Evolutionary conservation across 2,329 filamentous ascomycete species (phyloP), one percentile per base, ranked within the genome.

Genomic region (Epichloe bromicola): DNA sequence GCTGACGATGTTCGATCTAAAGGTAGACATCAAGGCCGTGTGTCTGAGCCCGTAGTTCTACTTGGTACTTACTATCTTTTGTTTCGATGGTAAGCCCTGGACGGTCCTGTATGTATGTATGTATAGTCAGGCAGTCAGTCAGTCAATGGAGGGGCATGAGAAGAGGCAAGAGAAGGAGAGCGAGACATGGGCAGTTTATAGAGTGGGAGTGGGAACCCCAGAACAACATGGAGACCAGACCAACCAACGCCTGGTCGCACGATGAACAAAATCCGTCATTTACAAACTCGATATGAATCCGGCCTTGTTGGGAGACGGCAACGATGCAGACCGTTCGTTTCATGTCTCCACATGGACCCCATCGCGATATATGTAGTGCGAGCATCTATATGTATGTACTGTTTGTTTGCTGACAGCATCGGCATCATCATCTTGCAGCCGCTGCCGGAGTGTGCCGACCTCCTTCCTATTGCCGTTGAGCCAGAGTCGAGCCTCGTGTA

Each of bases 181-280:
- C 45, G 39, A 47, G 50, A 48, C 44, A 38, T 8, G 20, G 26
- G 11, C 3, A 11, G 12, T 51, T 51, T 48, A 51, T 48, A 48
- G 39, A 41, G 37, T 34, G 20, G 30, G 30, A 30, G 26, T 40
- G 38, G 10, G 38, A 40, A 40, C 38, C 26, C 26, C 8, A 30
- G 26, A 8, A 30, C 8, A 30, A 30, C 26, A 30, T 26, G 26
- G 26, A 26, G 7, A 26, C 26, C 26, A 26, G 26, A 26, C 26
- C 26, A 26, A 26, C 26, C 26, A 26, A 26, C 26, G 26, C 26
- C 26, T 26, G 26, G 26, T 26, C 26, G 26, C 26, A 26, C 26
- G 26, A 26, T 26, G 26, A 26, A 3, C 26, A 26, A 26, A 3
- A 8, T 26, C 26, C 26, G 26, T 30, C 2, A 4, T 30, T 30